phyloP scores from a whole-genome alignment of 306 rosid genomes.

The Cicer pinnatifidum region DNA sequence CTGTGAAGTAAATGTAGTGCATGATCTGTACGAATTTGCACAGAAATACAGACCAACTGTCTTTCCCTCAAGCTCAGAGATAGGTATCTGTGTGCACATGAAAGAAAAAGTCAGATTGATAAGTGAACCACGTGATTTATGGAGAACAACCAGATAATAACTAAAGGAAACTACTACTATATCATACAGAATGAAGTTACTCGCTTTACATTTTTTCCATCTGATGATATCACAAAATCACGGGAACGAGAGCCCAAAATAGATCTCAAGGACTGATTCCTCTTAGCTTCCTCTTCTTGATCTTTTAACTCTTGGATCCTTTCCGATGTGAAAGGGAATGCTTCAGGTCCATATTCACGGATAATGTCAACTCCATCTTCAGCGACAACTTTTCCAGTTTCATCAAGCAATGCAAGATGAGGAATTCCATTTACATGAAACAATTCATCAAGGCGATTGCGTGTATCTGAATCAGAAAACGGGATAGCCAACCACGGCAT shows the following conservation, averaged over 20 bases:
- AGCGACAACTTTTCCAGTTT: slow-evolving; percentile 57
- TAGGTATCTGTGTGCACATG: slow-evolving; percentile 51
- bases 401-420: slow-evolving; percentile 60
- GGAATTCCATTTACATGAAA: slow-evolving; percentile 69
- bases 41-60: slow-evolving; percentile 67
- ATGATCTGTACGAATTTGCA: slow-evolving; percentile 24
- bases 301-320: slow-evolving; percentile 59
- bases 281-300: slow-evolving; percentile 56
- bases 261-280: slow-evolving; percentile 59
- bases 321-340: slow-evolving; percentile 60
- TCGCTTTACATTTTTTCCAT: slow-evolving; percentile 56
- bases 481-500: slow-evolving; percentile 90
- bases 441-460: slow-evolving; percentile 49
- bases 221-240: slow-evolving; percentile 61
- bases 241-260: slow-evolving; percentile 59
- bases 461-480: slow-evolving; percentile 61
- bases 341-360: slow-evolving; percentile 60
- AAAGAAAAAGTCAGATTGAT: slow-evolving; percentile 37
- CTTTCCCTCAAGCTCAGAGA: slow-evolving; percentile 77
- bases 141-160: slow-evolving; percentile 1
- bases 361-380: slow-evolving; percentile 51
- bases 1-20: slow-evolving; percentile 50
- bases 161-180: slow-evolving; percentile 2
- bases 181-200: not conserved
- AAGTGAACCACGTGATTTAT: slow-evolving; percentile 19